Evolutionary conservation across 2,329 filamentous ascomycete genomes (phyloP).

Genomic region (Paraphaeosphaeria sporulosa): DNA sequence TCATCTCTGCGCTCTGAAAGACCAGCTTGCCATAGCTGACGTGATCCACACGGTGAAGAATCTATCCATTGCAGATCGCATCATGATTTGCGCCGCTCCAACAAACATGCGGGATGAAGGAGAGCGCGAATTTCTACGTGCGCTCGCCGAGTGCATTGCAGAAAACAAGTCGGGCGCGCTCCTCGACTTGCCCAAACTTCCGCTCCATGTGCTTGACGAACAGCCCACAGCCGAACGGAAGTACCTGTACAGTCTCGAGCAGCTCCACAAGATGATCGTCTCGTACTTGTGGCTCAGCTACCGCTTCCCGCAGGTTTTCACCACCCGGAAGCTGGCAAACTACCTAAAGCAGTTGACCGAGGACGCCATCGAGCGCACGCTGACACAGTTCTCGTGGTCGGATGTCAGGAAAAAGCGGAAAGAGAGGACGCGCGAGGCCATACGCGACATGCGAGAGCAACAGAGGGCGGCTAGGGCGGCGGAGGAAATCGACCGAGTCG

Average conservation of each 20-base stretch:
- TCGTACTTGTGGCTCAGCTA: constrained; percentile 94
- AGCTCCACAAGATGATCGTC: constrained; percentile 81
- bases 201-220: constrained; percentile 76
- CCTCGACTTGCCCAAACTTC: constrained; percentile 73
- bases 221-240: constrained; percentile 53
- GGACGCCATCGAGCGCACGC: constrained; percentile 71
- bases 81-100: constrained; percentile 78
- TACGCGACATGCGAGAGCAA: constrained; percentile 12
- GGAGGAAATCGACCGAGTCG: background rate
- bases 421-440: constrained; percentile 14
- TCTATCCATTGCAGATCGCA: constrained; percentile 75
- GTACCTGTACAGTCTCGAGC: constrained; percentile 75
- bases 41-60: constrained; percentile 73
- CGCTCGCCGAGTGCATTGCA: constrained; percentile 74
- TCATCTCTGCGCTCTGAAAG: constrained; percentile 71
- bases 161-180: constrained; percentile 71
- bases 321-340: constrained; percentile 75
- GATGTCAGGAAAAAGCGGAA: constrained; percentile 18
- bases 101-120: constrained; percentile 61
- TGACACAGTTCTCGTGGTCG: constrained; percentile 63
- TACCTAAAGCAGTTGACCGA: constrained; percentile 82
- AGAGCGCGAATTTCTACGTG: constrained; percentile 61
- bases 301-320: constrained; percentile 82
- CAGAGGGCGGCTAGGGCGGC: constrained; percentile 12
- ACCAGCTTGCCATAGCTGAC: constrained; percentile 73